Evolutionary conservation across 371 early-diverging fungal genomes (phyloP), one percentile per base, ranked within the genome.

Genomic region (Haplosporangium sp.): DNA sequence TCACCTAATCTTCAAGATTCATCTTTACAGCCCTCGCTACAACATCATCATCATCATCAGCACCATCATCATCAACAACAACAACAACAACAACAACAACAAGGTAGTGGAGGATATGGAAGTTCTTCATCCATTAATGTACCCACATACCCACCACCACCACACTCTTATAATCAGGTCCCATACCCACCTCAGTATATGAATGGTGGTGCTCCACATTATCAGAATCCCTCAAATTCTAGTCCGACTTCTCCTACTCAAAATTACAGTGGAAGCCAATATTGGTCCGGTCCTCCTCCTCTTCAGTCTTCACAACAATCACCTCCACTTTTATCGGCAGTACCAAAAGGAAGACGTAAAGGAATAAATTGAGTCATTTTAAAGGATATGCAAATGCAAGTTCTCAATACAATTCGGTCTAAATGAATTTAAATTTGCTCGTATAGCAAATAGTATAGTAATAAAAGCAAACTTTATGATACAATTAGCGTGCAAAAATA

Each of bases 121-220:
- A 67, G 63, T 35, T 76, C 76, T 1, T 67, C 76, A 2, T 55
- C 76, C 11, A 76, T 76, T 67, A 67, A 58, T 55, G 77, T 68
- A 19, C 77, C 77, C 3, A 77, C 65, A 6, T 72, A 77, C 38
- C 72, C 27, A 27, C 72, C 72, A 11, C 72, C 27, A 27, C 72
- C 72, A 11, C 67, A 60, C 6, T 69, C 72, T 20, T 72, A 71
- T 48, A 77, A 57, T 57, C 66, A 77, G 20, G 71, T 76, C 37
- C 76, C 76, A 0, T 76, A 71, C 48, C 75, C 75, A 10, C 57
- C 71, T 11, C 73, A 73, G 55, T 57, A 63, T 53, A 63, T 50
- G 50, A 19, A 58, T 4, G 44, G 27, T 27, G 27, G 27, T 27
- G 27, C 27, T 27, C 27, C 71, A 63, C 76, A 65, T n/a, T 76